phyloP scores from a whole-genome alignment of 495 filamentous ascomycete genomes.

The Penicillium desertorum region DNA sequence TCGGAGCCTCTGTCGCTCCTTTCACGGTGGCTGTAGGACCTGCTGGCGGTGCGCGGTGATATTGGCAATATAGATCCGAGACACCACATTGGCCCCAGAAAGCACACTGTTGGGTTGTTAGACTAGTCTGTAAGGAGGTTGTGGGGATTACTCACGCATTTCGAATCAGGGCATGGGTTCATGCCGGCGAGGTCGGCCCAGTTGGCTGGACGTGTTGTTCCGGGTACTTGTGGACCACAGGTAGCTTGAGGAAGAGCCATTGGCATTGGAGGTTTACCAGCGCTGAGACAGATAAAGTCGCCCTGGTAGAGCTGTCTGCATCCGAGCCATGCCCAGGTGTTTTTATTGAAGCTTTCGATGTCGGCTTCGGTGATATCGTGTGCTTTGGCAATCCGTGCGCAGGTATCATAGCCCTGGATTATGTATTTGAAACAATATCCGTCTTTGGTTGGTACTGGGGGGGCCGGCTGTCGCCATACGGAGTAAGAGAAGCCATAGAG shows the following conservation, averaged over 20 bases:
- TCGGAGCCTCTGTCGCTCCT: neutral
- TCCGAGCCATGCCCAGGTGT: conserved; percentile 20
- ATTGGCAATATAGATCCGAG: neutral
- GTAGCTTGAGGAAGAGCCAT: conserved; percentile 18
- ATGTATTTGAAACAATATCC: conserved; percentile 2
- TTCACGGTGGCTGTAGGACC: neutral
- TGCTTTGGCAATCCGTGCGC: conserved; percentile 7
- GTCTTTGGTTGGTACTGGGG: neutral
- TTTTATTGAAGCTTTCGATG: conserved; percentile 17
- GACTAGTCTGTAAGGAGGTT: neutral
- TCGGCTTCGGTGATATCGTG: conserved; percentile 14
- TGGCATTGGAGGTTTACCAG: conserved; percentile 16
- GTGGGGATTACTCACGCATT: conserved; percentile 16
- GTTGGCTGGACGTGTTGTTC: conserved; percentile 15
- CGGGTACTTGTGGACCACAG: conserved; percentile 26
- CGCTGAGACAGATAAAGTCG: conserved; percentile 19
- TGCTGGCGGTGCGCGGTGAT: neutral
- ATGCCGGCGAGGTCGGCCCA: conserved; percentile 14
- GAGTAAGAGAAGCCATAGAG: neutral
- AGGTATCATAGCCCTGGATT: conserved; percentile 10
- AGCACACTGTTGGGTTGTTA: conserved; percentile 1
- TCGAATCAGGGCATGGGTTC: conserved; percentile 12
- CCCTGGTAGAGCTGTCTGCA: conserved; percentile 17
- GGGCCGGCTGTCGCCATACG: neutral
- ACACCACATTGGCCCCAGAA: conserved; percentile 2